Base-by-base conservation (phyloP, 768 basidiomycete genomes). In the Tephrocybe sp. region DNA sequence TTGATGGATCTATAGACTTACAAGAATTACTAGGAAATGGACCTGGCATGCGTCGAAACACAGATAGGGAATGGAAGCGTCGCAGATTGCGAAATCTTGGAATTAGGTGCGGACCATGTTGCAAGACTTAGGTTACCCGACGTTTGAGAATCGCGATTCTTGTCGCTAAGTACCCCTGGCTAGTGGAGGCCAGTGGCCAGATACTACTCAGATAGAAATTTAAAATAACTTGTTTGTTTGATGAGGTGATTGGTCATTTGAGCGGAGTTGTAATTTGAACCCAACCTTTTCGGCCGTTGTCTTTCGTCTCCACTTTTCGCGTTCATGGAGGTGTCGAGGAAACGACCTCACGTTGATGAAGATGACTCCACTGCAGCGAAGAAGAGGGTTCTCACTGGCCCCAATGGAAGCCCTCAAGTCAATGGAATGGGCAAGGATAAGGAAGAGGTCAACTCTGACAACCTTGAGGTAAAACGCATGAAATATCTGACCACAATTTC, bases 31-130 rank as follows among this genome's bases (percentile, higher is more conserved):
- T 36, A 92, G 87, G 65, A 73, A 10, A 78, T 92, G 69, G 90
- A 92, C 60, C 79, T 93, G 57, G 77, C 90, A 8, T 98, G 96
- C 62, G 82, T 98, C 8, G 96, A 98, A 68, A 91, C 93, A 19
- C 95, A 98, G 67, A 84, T 96, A 47, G 93, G 92, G 5, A 79
- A 89, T 51, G 88, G 88, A 1, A 79, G 82, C 44, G 62, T 62
- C 51, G 73, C 80, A 17, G 97, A 99, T 67, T 98, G 96, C 65
- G 93, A 99, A 68, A 80, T 98, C 49, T 60, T 92, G 14, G 77
- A 86, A 51, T 57, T 80, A 61, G 59, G 48, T 10, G 57, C 60
- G 7, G 65, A 65, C 39, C 58, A 60, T 17, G 58, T 57, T 19
- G 64, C 71, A 49, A 64, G 62, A 52, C 58, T 79, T 58, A 69